Conservation (phyloP, 2,329 filamentous ascomycete genomes). For the Talaromyces atroroseus region DNA sequence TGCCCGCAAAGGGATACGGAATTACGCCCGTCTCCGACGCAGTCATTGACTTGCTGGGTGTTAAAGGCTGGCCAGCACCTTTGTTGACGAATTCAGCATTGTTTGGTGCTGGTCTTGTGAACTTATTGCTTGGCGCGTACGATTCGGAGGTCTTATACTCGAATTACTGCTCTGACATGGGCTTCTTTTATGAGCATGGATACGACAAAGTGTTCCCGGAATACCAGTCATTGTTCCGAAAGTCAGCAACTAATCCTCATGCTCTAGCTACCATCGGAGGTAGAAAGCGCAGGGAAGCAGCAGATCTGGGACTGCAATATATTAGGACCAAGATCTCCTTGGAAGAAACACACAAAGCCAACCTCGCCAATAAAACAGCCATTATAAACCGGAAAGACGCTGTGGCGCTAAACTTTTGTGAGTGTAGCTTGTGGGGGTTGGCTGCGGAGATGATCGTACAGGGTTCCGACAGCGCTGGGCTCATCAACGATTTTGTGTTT, state of each 20-base stretch:
- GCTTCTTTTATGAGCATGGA: conserved; percentile 23
- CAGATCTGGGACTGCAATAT: conserved; percentile 17
- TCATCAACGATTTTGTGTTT: conserved; percentile 22
- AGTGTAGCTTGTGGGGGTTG: conserved; percentile 40
- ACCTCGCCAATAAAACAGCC: conserved; percentile 16
- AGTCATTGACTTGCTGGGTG: conserved; percentile 7
- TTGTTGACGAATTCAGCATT: conserved; percentile 19
- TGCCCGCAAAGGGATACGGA: conserved; percentile 17
- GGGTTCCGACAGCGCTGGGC: conserved; percentile 19
- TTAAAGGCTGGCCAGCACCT: conserved; percentile 17
- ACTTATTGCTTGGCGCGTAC: conserved; percentile 20
- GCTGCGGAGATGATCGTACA: conserved; percentile 28
- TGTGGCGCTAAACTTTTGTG: conserved; percentile 26
- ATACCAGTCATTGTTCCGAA: conserved; percentile 16
- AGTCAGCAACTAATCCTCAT: conserved; percentile 8
- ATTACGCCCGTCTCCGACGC: conserved; percentile 14
- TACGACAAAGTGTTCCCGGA: conserved; percentile 21
- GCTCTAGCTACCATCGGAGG: conserved; percentile 16
- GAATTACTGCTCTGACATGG: conserved; percentile 22
- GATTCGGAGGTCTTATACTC: conserved; percentile 21
- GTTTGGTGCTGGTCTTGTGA: conserved; percentile 19
- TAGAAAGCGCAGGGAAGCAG: conserved; percentile 15
- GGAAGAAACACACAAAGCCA: conserved; percentile 16
- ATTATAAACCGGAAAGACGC: conserved; percentile 17
- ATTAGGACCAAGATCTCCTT: conserved; percentile 21